Percentiles rank a stretch among this genome's conserved stretches.
phyloP scores from a whole-genome alignment of 495 filamentous ascomycete genomes.

The Tuber microsphaerosporum region DNA sequence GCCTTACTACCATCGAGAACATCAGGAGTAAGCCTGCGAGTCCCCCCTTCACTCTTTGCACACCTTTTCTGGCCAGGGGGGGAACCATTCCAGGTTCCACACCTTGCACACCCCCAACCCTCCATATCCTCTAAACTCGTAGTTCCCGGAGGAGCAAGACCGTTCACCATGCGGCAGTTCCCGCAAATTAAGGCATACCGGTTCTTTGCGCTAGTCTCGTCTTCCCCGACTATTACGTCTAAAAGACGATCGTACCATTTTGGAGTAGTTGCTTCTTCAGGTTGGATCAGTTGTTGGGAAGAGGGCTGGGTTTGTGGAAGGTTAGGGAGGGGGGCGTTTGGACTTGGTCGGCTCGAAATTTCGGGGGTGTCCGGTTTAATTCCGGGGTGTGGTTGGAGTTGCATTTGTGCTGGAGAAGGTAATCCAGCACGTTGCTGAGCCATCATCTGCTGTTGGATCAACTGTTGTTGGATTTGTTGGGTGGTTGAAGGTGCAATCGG shows the following conservation, averaged over 20 bases:
- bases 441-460: conserved; percentile 36
- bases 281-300: conserved; percentile 43
- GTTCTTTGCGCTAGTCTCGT: conserved; percentile 87
- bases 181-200: conserved; percentile 80
- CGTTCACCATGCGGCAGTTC: conserved; percentile 82
- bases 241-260: conserved; percentile 93
- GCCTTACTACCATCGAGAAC: conserved; percentile 23
- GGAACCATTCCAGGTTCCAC: conserved; percentile 72
- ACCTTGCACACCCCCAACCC: conserved; percentile 80
- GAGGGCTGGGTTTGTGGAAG: conserved; percentile 33
- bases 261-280: conserved; percentile 48
- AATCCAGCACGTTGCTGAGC: conserved; percentile 26
- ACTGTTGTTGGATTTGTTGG: conserved; percentile 34
- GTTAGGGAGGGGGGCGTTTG: conserved; percentile 29
- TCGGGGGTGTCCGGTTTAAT: conserved; percentile 37
- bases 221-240: conserved; percentile 87
- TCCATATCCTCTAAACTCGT: conserved; percentile 72
- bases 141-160: conserved; percentile 85
- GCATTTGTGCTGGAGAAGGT: conserved; percentile 19
- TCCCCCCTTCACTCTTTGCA: conserved; percentile 46
- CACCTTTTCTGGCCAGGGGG: conserved; percentile 14
- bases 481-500: conserved; percentile 16
- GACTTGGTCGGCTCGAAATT: conserved; percentile 14
- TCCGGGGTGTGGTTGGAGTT: conserved; percentile 16
- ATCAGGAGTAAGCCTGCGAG: conserved; percentile 34